Base-by-base conservation (phyloP, 2,329 filamentous ascomycete species). In the Cephalotrichum gorgonifer region DNA sequence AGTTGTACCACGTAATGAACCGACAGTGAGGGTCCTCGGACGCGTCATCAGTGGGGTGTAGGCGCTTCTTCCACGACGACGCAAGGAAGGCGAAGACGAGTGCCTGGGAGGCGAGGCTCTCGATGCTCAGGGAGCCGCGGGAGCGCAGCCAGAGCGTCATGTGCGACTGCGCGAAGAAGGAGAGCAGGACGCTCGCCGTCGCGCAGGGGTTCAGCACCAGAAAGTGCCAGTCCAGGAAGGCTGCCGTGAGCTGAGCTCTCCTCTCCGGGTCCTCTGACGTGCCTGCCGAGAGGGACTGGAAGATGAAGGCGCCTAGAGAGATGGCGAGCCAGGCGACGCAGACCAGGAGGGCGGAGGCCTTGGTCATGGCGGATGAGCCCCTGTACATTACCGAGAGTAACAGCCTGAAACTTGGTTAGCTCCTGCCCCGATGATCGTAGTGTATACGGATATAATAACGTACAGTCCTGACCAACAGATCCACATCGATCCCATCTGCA, bases 201-300 rank as follows among this genome's bases (percentile, higher is more conserved):
- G 49, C 49, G 38, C 43, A 47, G 5, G 49, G 49, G 41, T 51
- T 51, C 6, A 51, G 23, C 6, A 51, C 35, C 33, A 38, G 44
- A 27, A 45, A 38, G 44, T 51, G 49, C 49, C 49, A 51, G 22
- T 51, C 44, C 15, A 48, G 39, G 25, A 51, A 51, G 2, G 44
- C 25, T 1, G 27, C 22, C 4, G 44, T 43, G n/a, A 47, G 20
- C n/a, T 39, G 49, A 6, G 33, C 23, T 17, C 26, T 44, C 8
- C 30, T 15, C 14, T 35, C 38, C 27, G 38, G 33, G 17, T 47
- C 28, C 9, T 38, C n/a, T n/a, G 20, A 20, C 28, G 14, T 25
- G 45, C n/a, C 28, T 28, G 44, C 17, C 28, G 45, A 43, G 38
- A 30, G 22, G 52, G 50, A 17, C 48, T 52, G 50, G 31, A 50